phyloP scores from a whole-genome alignment of 441 rosid genomes.

The Gossypium lobatum region DNA sequence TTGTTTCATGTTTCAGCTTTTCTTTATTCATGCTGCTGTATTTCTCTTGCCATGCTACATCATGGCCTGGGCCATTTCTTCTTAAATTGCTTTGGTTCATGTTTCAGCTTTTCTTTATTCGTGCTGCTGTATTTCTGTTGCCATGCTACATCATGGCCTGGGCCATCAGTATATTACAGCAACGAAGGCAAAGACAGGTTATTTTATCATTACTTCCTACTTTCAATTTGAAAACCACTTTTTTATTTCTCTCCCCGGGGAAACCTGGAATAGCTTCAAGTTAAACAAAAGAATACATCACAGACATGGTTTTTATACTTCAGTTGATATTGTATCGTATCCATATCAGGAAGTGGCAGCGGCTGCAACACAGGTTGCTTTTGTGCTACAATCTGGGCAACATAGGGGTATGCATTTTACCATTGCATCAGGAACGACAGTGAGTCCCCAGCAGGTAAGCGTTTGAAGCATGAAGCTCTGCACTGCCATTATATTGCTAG shows the following conservation, averaged over 20 bases:
- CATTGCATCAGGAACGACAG: slow-evolving; percentile 25
- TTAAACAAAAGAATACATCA: neutral
- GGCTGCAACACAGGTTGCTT: slow-evolving; percentile 81
- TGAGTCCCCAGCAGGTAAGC: slow-evolving; percentile 40
- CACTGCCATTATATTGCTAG: neutral
- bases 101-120: too few species aligned
- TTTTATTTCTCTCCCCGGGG: neutral
- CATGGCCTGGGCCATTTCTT: slow-evolving; percentile 89
- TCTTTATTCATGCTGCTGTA: slow-evolving; percentile 81
- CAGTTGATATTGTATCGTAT: too few species aligned
- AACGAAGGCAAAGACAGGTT: slow-evolving; percentile 86
- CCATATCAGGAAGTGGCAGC: slow-evolving; percentile 76
- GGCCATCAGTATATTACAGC: slow-evolving; percentile 57
- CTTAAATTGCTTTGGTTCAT: too few species aligned
- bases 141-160: too few species aligned
- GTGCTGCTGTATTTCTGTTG: too few species aligned
- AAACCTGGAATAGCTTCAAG: neutral
- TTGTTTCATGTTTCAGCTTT: slow-evolving; percentile 33
- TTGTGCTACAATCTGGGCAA: slow-evolving; percentile 79
- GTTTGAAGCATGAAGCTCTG: slow-evolving; percentile 18
- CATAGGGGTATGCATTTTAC: slow-evolving; percentile 21
- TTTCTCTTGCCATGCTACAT: slow-evolving; percentile 94
- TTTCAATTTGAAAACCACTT: neutral
- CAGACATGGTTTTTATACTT: neutral
- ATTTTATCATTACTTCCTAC: slow-evolving; percentile 12